Evolutionary conservation across 73 alveolate species (phyloP).

Genomic region (Tetrahymena thermophila): DNA sequence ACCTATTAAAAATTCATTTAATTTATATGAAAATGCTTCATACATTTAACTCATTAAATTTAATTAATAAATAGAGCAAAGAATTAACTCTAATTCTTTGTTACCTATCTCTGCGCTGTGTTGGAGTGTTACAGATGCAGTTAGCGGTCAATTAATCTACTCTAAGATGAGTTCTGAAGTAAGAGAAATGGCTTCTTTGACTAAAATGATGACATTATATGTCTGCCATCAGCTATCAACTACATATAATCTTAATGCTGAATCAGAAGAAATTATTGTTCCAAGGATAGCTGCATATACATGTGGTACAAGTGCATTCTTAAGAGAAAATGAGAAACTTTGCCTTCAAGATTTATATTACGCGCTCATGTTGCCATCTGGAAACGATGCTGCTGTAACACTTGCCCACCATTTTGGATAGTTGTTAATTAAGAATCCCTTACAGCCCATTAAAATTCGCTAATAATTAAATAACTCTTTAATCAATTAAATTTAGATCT

Average conservation of each 20-base stretch:
- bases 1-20: neutral
- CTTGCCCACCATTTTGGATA: slow-evolving; percentile 49
- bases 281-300: slow-evolving; percentile 52
- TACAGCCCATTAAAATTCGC: neutral
- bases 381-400: slow-evolving; percentile 74
- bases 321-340: slow-evolving; percentile 40
- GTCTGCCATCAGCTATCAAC: slow-evolving; percentile 24
- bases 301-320: slow-evolving; percentile 63
- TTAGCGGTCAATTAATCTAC: neutral
- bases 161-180: neutral
- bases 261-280: slow-evolving; percentile 41
- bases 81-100: neutral
- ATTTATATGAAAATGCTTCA: neutral
- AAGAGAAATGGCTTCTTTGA: slow-evolving; percentile 68
- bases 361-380: slow-evolving; percentile 74
- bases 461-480: neutral
- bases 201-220: slow-evolving; percentile 66
- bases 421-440: neutral
- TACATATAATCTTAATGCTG: slow-evolving; percentile 35
- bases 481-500: neutral
- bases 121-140: neutral
- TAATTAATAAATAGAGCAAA: neutral
- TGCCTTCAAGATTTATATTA: slow-evolving; percentile 45
- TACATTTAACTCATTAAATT: neutral
- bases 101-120: neutral